These are phyloP conservation scores for Candida vaughaniae DNA, from an alignment of 805 yeast genomes.

Conservation along the genomic window DNA sequence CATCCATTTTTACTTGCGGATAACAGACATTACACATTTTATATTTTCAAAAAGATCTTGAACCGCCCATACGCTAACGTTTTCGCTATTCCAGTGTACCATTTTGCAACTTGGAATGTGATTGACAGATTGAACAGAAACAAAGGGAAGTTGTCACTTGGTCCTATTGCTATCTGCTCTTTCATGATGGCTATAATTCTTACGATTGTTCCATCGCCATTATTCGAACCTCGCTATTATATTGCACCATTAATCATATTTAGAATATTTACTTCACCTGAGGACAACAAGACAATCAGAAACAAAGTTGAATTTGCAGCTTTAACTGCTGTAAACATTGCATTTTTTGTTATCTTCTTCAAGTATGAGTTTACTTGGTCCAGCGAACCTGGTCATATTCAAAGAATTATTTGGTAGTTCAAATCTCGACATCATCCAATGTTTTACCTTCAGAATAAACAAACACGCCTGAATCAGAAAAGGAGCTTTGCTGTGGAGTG, in stretches of 20 bases:
- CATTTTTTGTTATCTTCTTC: constrained; percentile 56
- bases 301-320: constrained; percentile 55
- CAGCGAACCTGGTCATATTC: constrained; percentile 50
- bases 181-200: constrained; percentile 51
- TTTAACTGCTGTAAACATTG: constrained; percentile 55
- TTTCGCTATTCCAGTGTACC: constrained; percentile 65
- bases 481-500: not conserved
- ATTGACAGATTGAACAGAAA: constrained; percentile 15
- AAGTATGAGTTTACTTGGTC: constrained; percentile 67
- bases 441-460: constrained; percentile 8
- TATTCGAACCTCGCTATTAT: constrained; percentile 92
- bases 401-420: constrained; percentile 87
- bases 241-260: constrained; percentile 77
- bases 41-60: constrained; percentile 70
- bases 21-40: constrained; percentile 91
- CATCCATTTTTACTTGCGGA: constrained; percentile 94
- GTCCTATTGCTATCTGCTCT: constrained; percentile 45
- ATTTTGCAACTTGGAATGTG: constrained; percentile 48
- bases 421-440: constrained; percentile 7
- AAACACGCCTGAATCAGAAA: constrained; percentile 5
- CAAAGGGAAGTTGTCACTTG: constrained; percentile 14
- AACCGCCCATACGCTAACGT: constrained; percentile 46
- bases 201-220: constrained; percentile 83
- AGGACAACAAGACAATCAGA: constrained; percentile 29
- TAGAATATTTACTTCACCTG: constrained; percentile 48